Conservation (phyloP, 176 grass and related monocot species). For the Zoysia japonica region DNA sequence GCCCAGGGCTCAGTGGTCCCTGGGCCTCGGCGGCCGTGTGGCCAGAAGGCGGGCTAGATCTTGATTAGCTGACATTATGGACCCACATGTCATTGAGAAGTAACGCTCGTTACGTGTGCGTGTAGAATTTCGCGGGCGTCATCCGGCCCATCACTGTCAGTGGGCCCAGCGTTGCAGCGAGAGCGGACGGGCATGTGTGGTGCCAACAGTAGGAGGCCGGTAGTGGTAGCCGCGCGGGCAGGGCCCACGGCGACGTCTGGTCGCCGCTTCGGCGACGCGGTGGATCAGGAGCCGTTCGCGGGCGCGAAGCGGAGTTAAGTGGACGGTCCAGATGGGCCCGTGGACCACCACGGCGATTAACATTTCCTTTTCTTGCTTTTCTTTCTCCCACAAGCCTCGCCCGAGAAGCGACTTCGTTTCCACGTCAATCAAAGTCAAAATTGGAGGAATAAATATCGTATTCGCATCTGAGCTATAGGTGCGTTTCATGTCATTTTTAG, state of each 20-base stretch:
- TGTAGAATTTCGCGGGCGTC: too few species aligned
- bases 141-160: too few species aligned
- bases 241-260: constrained; percentile 44
- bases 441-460: background rate
- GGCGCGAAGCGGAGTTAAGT: background rate
- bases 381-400: background rate
- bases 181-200: background rate
- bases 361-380: background rate
- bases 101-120: background rate
- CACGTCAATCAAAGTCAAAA: background rate
- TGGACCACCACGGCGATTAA: background rate
- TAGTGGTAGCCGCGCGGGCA: background rate
- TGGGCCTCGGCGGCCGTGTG: too few species aligned
- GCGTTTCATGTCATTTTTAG: background rate
- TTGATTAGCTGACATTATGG: too few species aligned
- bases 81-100: too few species aligned
- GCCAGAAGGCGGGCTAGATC: too few species aligned
- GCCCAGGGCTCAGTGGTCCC: too few species aligned
- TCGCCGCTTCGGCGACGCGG: constrained; percentile 45
- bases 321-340: constrained; percentile 11
- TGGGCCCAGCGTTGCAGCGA: too few species aligned
- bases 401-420: background rate
- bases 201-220: background rate
- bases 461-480: background rate
- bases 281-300: background rate